phyloP scores from a whole-genome alignment of 495 filamentous ascomycete species.

The Glonium stellatum region DNA sequence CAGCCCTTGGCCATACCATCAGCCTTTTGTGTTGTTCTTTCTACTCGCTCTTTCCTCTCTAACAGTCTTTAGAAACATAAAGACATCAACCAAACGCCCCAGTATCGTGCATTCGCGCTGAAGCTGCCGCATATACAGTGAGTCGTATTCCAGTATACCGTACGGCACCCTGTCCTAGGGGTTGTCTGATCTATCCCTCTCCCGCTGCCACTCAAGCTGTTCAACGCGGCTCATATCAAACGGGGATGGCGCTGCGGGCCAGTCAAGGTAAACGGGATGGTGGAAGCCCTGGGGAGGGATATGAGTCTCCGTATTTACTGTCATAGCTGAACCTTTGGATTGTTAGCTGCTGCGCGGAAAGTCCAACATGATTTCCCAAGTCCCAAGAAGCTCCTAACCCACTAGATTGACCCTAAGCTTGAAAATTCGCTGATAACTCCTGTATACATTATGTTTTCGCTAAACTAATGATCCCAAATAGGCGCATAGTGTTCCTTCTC shows the following conservation, averaged over 20 bases:
- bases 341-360: too few species aligned
- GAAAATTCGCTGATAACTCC: too few species aligned
- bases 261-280: background rate
- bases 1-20: background rate
- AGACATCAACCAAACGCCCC: background rate
- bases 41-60: background rate
- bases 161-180: background rate
- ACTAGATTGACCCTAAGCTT: too few species aligned
- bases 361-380: background rate
- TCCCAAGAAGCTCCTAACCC: too few species aligned
- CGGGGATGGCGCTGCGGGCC: background rate
- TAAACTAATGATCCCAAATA: too few species aligned
- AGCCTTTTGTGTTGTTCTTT: background rate
- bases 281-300: too few species aligned
- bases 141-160: background rate
- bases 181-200: background rate
- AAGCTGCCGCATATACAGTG: background rate
- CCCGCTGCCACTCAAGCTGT: conserved; percentile 3
- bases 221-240: background rate
- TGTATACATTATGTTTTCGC: too few species aligned
- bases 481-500: too few species aligned
- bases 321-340: background rate
- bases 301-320: background rate
- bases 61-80: background rate
- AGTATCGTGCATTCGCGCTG: background rate